Evolutionary conservation across 441 rosid species (phyloP), one percentile per base, ranked within the genome.

Genomic region (Arabidopsis lyrata): DNA sequence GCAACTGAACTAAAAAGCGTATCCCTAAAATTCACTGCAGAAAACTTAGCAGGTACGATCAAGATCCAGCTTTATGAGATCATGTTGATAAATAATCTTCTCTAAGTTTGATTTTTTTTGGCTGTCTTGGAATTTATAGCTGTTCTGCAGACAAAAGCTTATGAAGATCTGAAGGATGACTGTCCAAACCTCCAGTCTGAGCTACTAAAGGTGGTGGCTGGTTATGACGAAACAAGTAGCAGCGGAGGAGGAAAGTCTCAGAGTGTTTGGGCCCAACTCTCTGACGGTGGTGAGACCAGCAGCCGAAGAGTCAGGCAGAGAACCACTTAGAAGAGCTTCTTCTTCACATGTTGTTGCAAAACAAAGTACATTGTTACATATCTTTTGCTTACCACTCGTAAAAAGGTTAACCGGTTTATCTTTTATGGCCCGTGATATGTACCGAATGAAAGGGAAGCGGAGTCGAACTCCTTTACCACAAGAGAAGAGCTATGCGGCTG

Each of bases 181-280:
- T 27, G 4, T 53, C 58, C 58, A 1, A 27, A 53, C 10, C 58
- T 53, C 58, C 9, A 53, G 9, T 53, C 10, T 8, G 58, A 27
- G 35, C 16, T 53, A 27, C 35, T 53, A 53, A 27, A 53, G 35
- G 15, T 16, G 34, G 58, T 53, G 35, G 58, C 58, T 53, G 58
- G 58, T 53, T 27, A 14, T 53, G 58, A 53, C 6, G 58, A 53
- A 53, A 27, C 58, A 27, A 53, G 34, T 12, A 53, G 58, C 35
- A 53, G 32, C 16, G 35, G 10, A 27, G 58, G 16, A 53, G 32
- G 35, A 27, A 53, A 53, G 58, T 53, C 35, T 27, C 35, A 53
- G 58, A 53, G 58, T 53, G 11, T 53, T 53, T 53, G 58, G 58
- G 58, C 16, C 14, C 58, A 53, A 29, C 58, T 53, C 58, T 53